Percentiles rank a stretch among this genome's conserved stretches.
phyloP scores from a whole-genome alignment of 495 filamentous ascomycete species.

The Neurospora pannonica region DNA sequence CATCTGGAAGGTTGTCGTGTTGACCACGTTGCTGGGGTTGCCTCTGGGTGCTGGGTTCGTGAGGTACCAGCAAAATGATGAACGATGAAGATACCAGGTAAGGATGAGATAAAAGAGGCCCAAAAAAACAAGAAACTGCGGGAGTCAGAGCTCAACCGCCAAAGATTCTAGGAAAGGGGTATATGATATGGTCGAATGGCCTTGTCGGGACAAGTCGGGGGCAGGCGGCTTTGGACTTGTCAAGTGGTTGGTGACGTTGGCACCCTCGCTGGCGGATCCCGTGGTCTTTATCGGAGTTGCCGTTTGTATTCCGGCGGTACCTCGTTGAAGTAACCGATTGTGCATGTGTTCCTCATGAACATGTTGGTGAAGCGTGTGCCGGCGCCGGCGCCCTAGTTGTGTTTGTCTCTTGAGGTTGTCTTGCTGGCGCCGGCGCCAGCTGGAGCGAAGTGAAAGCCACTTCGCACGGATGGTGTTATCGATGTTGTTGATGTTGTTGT shows the following conservation, averaged over 20 bases:
- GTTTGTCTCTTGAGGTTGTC: neutral
- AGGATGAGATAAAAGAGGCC: neutral
- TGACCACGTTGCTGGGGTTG: neutral
- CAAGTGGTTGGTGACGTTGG: neutral
- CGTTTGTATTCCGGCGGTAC: too few species aligned
- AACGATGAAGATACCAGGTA: neutral
- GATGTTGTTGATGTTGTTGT: neutral
- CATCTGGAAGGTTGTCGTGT: neutral
- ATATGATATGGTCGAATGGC: constrained; percentile 2
- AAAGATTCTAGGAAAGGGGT: neutral
- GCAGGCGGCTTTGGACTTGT: too few species aligned
- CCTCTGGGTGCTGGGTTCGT: neutral
- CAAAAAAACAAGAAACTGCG: neutral
- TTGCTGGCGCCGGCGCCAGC: neutral
- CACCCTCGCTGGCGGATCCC: neutral
- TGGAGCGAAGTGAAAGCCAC: neutral
- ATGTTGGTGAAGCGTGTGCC: neutral
- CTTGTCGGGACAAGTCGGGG: constrained; percentile 19
- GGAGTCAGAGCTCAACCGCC: neutral
- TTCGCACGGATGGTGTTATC: neutral
- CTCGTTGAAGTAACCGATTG: neutral
- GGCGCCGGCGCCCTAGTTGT: neutral
- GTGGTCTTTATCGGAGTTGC: neutral
- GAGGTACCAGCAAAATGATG: neutral
- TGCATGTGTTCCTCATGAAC: neutral